These are phyloP conservation scores for Aciculoconidium aculeatum DNA, from an alignment of 805 yeast species.

Conservation along the genomic window DNA sequence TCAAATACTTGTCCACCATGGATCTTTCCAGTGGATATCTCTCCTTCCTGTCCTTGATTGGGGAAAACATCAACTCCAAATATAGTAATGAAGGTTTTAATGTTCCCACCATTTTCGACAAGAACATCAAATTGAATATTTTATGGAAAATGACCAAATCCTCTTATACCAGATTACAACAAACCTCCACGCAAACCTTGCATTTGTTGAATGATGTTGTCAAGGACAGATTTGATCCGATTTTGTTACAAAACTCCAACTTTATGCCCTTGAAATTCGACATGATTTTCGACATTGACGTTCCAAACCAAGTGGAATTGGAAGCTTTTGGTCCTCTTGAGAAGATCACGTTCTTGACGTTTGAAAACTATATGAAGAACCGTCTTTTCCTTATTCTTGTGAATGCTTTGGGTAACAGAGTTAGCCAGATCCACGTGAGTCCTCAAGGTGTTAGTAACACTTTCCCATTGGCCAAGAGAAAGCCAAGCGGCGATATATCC, in stretches of 20 bases:
- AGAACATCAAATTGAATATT: slow-evolving; percentile 68
- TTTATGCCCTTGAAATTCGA: slow-evolving; percentile 61
- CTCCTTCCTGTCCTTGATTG: slow-evolving; percentile 55
- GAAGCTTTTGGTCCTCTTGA: slow-evolving; percentile 61
- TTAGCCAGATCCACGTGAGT: slow-evolving; percentile 30
- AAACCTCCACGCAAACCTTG: slow-evolving; percentile 65
- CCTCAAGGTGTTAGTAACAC: slow-evolving; percentile 15
- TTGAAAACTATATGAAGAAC: slow-evolving; percentile 59
- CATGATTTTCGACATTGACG: slow-evolving; percentile 48
- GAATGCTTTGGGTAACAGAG: slow-evolving; percentile 52
- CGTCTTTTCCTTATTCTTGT: slow-evolving; percentile 54
- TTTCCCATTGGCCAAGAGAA: slow-evolving; percentile 48
- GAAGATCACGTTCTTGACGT: slow-evolving; percentile 63
- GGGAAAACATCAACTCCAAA: slow-evolving; percentile 36
- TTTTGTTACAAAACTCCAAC: slow-evolving; percentile 61
- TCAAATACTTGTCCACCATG: slow-evolving; percentile 75
- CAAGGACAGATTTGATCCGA: slow-evolving; percentile 73
- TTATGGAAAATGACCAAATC: slow-evolving; percentile 74
- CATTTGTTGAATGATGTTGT: slow-evolving; percentile 69
- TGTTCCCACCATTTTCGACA: slow-evolving; percentile 73
- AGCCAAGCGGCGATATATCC: slow-evolving; percentile 34
- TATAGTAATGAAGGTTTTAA: slow-evolving; percentile 55
- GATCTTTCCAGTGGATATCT: slow-evolving; percentile 65
- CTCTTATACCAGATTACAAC: slow-evolving; percentile 56
- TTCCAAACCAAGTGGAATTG: slow-evolving; percentile 33